These are phyloP conservation scores for Claviceps pusilla DNA, from an alignment of 2,329 filamentous ascomycete species.

Conservation along the genomic window DNA sequence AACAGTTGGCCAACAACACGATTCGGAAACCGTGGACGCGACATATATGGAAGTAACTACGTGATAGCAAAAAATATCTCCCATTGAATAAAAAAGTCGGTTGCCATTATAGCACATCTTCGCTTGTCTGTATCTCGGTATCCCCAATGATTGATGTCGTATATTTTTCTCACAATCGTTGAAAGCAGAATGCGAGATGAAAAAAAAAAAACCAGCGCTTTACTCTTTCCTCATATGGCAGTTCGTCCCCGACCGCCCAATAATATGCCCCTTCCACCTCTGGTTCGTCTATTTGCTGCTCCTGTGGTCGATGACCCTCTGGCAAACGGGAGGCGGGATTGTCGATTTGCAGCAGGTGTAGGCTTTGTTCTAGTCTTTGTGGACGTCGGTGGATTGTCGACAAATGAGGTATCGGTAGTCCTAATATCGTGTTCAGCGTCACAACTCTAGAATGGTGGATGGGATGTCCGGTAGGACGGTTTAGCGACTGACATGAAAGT, in stretches of 20 bases:
- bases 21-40: background rate
- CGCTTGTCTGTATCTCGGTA: background rate
- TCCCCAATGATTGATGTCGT: background rate
- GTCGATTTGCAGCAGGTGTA: slow-evolving; percentile 25
- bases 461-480: background rate
- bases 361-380: slow-evolving; percentile 34
- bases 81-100: background rate
- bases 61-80: background rate
- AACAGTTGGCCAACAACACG: slow-evolving; percentile 42
- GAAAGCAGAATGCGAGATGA: background rate
- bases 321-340: slow-evolving; percentile 33
- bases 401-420: slow-evolving; percentile 82
- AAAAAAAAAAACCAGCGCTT: background rate
- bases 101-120: background rate
- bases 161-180: background rate
- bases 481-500: slow-evolving; percentile 60
- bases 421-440: slow-evolving; percentile 25
- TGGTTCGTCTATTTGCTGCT: slow-evolving; percentile 13
- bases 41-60: background rate
- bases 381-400: slow-evolving; percentile 61
- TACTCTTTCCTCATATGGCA: slow-evolving; percentile 22
- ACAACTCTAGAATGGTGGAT: slow-evolving; percentile 6
- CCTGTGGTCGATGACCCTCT: slow-evolving; percentile 24
- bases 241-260: slow-evolving; percentile 31
- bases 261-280: slow-evolving; percentile 30